Conservation (phyloP, 305 asterid species). For the Fraxinus angustifolia region DNA sequence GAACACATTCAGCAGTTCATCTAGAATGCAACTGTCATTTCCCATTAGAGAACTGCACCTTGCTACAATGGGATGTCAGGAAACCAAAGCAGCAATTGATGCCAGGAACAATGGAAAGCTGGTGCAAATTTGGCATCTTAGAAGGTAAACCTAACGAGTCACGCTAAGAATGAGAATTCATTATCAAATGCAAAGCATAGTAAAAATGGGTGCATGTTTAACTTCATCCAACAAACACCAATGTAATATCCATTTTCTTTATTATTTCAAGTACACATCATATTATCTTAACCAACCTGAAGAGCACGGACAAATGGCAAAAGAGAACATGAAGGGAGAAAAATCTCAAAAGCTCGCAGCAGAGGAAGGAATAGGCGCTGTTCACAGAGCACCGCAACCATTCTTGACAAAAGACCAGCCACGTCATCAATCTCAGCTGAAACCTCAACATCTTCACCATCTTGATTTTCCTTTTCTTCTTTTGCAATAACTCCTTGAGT, state of each 20-base stretch:
- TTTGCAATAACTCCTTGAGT: conserved; percentile 44
- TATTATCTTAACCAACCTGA: conserved; percentile 59
- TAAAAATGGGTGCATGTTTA: conserved; percentile 7
- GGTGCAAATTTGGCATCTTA: conserved; percentile 6
- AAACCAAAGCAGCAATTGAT: conserved; percentile 5
- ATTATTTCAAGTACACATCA: conserved; percentile 7
- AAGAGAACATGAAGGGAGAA: conserved; percentile 93
- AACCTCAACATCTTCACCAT: conserved; percentile 41
- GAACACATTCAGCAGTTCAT: conserved; percentile 16
- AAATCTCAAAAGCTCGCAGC: conserved; percentile 91
- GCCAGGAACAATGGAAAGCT: conserved; percentile 11
- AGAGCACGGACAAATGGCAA: conserved; percentile 92
- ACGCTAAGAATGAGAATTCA: conserved; percentile 7
- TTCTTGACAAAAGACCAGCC: conserved; percentile 67
- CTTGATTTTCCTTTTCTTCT: conserved; percentile 44
- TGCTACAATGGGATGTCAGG: conserved; percentile 10
- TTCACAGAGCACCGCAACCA: conserved; percentile 94
- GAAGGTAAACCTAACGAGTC: conserved; percentile 15
- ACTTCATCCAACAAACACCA: conserved; percentile 16
- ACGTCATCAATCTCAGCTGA: conserved; percentile 57
- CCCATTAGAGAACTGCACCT: background rate
- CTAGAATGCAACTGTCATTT: background rate
- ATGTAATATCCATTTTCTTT: conserved; percentile 6
- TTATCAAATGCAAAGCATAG: background rate
- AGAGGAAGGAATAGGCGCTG: conserved; percentile 83